Evolutionary conservation across 805 yeast genomes (phyloP).

Genomic region (Isabelozyma pseudorhagii): DNA sequence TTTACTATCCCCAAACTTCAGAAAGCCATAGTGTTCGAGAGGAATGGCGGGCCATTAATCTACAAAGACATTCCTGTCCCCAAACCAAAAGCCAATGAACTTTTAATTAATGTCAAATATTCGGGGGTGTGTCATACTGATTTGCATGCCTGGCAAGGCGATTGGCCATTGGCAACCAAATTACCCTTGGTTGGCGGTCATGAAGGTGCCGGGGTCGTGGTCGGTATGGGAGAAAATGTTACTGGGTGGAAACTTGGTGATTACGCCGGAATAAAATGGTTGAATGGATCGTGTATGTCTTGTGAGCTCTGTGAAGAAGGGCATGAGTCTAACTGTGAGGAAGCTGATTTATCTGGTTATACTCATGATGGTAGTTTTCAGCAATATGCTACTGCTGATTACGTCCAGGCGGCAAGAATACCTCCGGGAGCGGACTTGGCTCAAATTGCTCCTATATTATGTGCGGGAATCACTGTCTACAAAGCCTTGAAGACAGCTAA

Average conservation of each 20-base stretch:
- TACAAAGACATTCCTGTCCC: slow-evolving; percentile 77
- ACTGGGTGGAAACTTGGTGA: slow-evolving; percentile 74
- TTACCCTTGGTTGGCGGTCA: slow-evolving; percentile 84
- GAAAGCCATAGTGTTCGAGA: slow-evolving; percentile 36
- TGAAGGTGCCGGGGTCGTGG: slow-evolving; percentile 87
- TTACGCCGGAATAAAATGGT: slow-evolving; percentile 81
- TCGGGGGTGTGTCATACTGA: slow-evolving; percentile 95
- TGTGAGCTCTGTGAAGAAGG: slow-evolving; percentile 73
- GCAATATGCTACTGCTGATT: slow-evolving; percentile 86
- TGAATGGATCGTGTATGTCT: slow-evolving; percentile 70
- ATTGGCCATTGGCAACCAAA: slow-evolving; percentile 79
- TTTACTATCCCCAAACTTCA: slow-evolving; percentile 16
- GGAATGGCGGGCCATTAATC: slow-evolving; percentile 35
- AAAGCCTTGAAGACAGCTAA: slow-evolving; percentile 83
- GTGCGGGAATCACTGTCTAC: slow-evolving; percentile 92
- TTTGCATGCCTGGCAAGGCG: slow-evolving; percentile 92
- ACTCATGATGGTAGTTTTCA: slow-evolving; percentile 91
- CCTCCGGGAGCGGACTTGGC: slow-evolving; percentile 76
- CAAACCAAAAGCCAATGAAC: slow-evolving; percentile 70
- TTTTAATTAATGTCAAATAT: slow-evolving; percentile 77
- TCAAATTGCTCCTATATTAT: slow-evolving; percentile 73
- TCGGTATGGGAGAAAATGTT: slow-evolving; percentile 69
- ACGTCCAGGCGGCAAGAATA: slow-evolving; percentile 78
- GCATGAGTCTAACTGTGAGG: slow-evolving; percentile 68
- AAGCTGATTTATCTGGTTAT: slow-evolving; percentile 71